Base-by-base conservation (phyloP, 129 eudicot genomes). In the Centrapalus pauciflorus region DNA sequence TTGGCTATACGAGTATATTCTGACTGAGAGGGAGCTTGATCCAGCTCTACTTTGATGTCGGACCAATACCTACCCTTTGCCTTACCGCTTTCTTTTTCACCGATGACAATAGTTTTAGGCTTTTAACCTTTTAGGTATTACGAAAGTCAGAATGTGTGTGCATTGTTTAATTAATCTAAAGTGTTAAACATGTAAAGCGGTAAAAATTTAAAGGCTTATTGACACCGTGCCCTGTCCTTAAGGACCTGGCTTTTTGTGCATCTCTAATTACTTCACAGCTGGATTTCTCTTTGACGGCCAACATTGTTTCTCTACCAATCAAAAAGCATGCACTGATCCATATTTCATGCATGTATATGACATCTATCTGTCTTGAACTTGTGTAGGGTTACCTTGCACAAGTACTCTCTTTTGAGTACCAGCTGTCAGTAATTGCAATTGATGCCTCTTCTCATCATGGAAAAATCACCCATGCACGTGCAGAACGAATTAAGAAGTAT, bases 371-470 rank as follows among this genome's bases (percentile, higher is more conserved):
- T 27, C 27, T 66, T 74, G 57, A 61, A 34, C 20, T 55, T 41
- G 52, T 78, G 20, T 72, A 91, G 96, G 98, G 96, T 37, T 88
- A 92, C 65, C 89, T 88, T 65, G 69, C 96, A 50, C 96, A 87
- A 88, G 96, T 85, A 63, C 96, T 92, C 68, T 81, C 89, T 64
- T 88, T 92, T 76, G 87, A 92, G 66, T 77, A 92, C 61, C 85
- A 78, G 60, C 86, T 88, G 41, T 80, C 89, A 77, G 96, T 88
- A 12, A 71, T 83, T 66, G 98, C 98, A 77, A 85, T 88, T 46
- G 96, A 92, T 76, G 88, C 95, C 59, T 85, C 87, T 83, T 83
- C 87, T 70, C 96, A 88, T 73, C 98, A 92, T 64, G 96, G 98
- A 65, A 79, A 41, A 55, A 73, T 92, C 50, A 92, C 98, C 29